Conservation (phyloP, 2,329 filamentous ascomycete genomes). For the Ceratocystis alfenasii region DNA sequence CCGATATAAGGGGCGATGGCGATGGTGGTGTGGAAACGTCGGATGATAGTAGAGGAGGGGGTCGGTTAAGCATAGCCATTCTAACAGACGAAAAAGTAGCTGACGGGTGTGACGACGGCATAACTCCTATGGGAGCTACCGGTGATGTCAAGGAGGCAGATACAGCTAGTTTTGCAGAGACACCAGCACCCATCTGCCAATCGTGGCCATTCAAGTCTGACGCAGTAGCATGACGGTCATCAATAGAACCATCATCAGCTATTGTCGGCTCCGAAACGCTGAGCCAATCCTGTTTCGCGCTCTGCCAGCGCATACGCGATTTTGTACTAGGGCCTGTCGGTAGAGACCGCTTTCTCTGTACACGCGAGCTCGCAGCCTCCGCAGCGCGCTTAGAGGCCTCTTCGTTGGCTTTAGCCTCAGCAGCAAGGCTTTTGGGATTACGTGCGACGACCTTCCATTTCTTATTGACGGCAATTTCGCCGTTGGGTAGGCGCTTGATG, state of each 20-base stretch:
- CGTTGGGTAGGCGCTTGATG: slow-evolving; percentile 17
- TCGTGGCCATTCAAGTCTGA: not conserved
- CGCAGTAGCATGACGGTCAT: not conserved
- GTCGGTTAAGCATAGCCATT: slow-evolving; percentile 7
- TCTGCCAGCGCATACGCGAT: slow-evolving; percentile 2
- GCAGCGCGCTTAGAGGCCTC: slow-evolving; percentile 18
- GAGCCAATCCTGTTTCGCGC: not conserved
- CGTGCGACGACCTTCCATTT: slow-evolving; percentile 21
- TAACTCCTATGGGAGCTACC: not conserved
- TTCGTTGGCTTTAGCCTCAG: slow-evolving; percentile 17
- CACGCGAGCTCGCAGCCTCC: slow-evolving; percentile 13
- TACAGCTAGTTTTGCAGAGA: not conserved
- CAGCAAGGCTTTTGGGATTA: slow-evolving; percentile 20
- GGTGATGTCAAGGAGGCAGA: not conserved
- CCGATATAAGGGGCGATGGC: not conserved
- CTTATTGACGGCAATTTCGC: slow-evolving; percentile 20
- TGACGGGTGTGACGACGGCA: not conserved
- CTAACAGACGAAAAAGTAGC: not conserved
- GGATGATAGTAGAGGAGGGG: slow-evolving; percentile 5
- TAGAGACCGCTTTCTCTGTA: slow-evolving; percentile 1
- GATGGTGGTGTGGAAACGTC: not conserved
- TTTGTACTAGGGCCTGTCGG: not conserved
- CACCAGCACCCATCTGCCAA: not conserved
- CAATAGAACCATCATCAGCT: not conserved
- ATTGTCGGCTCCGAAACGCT: not conserved